Evolutionary conservation across 495 filamentous ascomycete species (phyloP).

Genomic region (Trichoderma orchidacearum): DNA sequence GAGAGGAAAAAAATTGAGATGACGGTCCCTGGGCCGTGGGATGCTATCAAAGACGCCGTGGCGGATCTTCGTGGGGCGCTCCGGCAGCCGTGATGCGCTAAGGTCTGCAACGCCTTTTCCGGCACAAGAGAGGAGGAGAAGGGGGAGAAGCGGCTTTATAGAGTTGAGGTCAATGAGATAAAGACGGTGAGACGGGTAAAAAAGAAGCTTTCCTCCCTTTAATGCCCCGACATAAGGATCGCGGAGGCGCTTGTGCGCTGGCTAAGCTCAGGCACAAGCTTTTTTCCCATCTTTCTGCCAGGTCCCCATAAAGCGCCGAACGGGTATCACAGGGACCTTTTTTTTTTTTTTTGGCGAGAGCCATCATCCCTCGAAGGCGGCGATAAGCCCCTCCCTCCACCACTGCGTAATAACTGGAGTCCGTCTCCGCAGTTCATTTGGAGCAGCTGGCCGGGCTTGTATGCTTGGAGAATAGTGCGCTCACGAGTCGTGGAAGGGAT

Average conservation of each 20-base stretch:
- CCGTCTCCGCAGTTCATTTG: not conserved
- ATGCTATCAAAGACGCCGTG: not conserved
- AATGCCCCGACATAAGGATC: too few relatives aligned
- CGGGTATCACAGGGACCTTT: not conserved
- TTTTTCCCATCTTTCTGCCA: not conserved
- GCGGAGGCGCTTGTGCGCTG: too few relatives aligned
- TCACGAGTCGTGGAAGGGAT: not conserved
- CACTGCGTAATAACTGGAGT: not conserved
- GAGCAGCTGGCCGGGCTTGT: not conserved
- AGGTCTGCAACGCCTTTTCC: not conserved
- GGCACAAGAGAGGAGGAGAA: not conserved
- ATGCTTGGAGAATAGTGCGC: not conserved
- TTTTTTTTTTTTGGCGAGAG: not conserved
- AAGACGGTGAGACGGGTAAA: not conserved
- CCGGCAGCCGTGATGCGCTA: constrained; percentile 1
- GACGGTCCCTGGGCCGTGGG: not conserved
- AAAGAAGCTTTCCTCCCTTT: not conserved
- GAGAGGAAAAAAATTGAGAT: not conserved
- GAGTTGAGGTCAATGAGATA: not conserved
- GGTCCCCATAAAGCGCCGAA: not conserved
- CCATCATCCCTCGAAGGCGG: not conserved
- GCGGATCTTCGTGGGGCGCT: constrained; percentile 1
- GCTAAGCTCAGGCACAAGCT: not conserved
- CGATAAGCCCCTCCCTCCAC: not conserved
- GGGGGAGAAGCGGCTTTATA: not conserved